A percentile compares a stretch with the other conserved stretches of the same genome.
These are phyloP conservation scores for Fusarium sp. DNA, from an alignment of 2,329 filamentous ascomycete species.

Conservation along the genomic window DNA sequence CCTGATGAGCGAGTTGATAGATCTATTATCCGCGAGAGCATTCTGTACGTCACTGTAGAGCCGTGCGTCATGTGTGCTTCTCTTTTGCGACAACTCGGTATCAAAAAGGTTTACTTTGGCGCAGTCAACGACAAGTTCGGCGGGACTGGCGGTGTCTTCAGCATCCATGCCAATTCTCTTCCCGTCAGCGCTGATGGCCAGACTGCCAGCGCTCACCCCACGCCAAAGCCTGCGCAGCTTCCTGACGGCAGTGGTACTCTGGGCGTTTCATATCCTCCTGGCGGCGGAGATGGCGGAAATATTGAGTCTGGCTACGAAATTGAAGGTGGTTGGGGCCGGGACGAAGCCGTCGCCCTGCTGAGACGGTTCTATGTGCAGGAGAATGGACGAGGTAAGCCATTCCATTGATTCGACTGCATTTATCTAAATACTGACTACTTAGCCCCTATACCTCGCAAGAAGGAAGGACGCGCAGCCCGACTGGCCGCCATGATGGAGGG, in stretches of 20 bases:
- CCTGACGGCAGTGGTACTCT: constrained; percentile 52
- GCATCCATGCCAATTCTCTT: constrained; percentile 75
- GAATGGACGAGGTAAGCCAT: constrained; percentile 81
- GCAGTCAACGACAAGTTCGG: constrained; percentile 97
- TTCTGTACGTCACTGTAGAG: constrained; percentile 96
- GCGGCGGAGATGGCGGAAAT: constrained; percentile 69
- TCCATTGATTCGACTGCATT: accelerated
- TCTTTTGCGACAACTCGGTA: constrained; percentile 85
- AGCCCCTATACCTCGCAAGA: constrained; percentile 65
- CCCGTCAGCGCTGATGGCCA: constrained; percentile 51
- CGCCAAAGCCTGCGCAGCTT: constrained; percentile 52
- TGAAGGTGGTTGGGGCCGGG: constrained; percentile 86
- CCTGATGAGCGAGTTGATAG: constrained; percentile 69
- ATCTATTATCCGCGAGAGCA: constrained; percentile 74
- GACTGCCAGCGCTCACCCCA: constrained; percentile 55
- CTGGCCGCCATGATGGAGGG: constrained; percentile 63
- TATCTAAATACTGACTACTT: constrained; percentile 19
- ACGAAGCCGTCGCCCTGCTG: constrained; percentile 92
- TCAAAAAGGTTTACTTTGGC: constrained; percentile 92
- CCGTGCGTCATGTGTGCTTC: constrained; percentile 99
- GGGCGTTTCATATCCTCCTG: constrained; percentile 52
- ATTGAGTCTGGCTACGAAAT: constrained; percentile 84
- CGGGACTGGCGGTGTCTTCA: constrained; percentile 92
- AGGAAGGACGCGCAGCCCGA: constrained; percentile 65
- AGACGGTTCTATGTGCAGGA: constrained; percentile 98